A percentile compares a stretch with the other conserved stretches of the same genome.
Conservation (phyloP, 179 eudicot species). For the Vitellaria paradoxa region DNA sequence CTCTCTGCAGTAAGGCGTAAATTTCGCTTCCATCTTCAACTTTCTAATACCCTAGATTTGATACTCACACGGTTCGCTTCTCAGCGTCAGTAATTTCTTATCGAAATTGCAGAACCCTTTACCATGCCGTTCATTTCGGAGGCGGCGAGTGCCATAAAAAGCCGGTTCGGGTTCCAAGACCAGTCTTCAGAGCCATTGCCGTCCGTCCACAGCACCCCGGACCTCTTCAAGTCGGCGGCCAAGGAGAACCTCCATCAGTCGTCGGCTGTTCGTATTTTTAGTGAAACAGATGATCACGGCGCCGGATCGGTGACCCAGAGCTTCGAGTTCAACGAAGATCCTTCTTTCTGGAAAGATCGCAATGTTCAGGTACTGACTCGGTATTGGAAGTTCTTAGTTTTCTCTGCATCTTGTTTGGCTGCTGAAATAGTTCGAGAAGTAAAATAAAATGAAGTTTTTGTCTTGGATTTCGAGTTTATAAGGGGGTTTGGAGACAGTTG, state of each 20-base stretch:
- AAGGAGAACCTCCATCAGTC: slow-evolving; percentile 41
- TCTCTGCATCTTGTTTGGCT: neutral
- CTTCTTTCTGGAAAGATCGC: slow-evolving; percentile 91
- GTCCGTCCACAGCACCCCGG: slow-evolving; percentile 51
- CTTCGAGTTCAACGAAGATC: slow-evolving; percentile 78
- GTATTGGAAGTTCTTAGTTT: neutral
- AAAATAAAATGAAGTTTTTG: neutral
- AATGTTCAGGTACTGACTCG: slow-evolving; percentile 73
- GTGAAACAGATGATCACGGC: slow-evolving; percentile 17
- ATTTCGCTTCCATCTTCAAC: neutral
- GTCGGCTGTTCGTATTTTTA: slow-evolving; percentile 28
- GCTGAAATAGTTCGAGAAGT: neutral
- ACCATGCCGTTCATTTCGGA: slow-evolving; percentile 55
- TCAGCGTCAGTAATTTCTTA: neutral
- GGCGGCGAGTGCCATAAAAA: slow-evolving; percentile 60
- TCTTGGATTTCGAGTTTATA: neutral
- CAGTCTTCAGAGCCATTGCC: slow-evolving; percentile 36
- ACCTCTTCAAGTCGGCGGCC: slow-evolving; percentile 50
- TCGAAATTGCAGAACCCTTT: neutral
- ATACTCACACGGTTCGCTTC: neutral
- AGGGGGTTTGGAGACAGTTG: neutral
- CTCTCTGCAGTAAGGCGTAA: neutral
- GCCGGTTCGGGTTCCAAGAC: slow-evolving; percentile 61
- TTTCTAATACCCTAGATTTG: neutral
- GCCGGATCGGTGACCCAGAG: slow-evolving; percentile 30